Evolutionary conservation across 768 basidiomycete species (phyloP).

Genomic region (Boletus reticulatus): DNA sequence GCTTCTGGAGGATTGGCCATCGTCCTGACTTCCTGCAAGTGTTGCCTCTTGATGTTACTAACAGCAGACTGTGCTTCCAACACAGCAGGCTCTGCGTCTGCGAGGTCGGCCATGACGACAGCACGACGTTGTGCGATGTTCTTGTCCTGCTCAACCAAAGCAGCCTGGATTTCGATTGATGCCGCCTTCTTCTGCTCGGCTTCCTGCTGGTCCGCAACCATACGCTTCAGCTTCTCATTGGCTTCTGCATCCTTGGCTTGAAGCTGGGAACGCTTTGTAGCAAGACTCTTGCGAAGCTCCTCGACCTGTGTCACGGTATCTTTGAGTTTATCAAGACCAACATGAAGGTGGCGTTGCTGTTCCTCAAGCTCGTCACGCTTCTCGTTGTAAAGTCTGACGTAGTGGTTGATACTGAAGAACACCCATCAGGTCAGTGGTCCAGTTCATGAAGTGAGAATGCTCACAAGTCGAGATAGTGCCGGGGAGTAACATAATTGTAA

Average conservation of each 20-base stretch:
- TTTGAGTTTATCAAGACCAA: constrained; percentile 93
- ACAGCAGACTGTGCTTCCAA: constrained; percentile 95
- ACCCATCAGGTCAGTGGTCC: constrained; percentile 3
- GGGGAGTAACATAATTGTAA: constrained; percentile 94
- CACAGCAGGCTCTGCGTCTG: constrained; percentile 97
- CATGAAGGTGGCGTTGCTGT: constrained; percentile 96
- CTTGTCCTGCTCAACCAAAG: constrained; percentile 87
- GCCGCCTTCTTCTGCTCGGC: constrained; percentile 98
- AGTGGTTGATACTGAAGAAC: constrained; percentile 84
- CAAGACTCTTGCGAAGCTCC: constrained; percentile 91
- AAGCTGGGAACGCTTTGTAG: constrained; percentile 89
- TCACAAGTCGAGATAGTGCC: constrained; percentile 98
- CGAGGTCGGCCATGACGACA: constrained; percentile 92
- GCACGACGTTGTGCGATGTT: constrained; percentile 84
- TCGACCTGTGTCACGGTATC: constrained; percentile 98
- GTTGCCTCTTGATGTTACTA: constrained; percentile 92
- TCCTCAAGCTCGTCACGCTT: constrained; percentile 98
- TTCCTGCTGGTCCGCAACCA: constrained; percentile 98
- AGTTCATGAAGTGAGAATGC: constrained; percentile 32
- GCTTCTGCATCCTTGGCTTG: constrained; percentile 94
- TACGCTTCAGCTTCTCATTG: constrained; percentile 94
- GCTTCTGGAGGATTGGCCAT: constrained; percentile 99
- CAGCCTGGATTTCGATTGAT: constrained; percentile 94
- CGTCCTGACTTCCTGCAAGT: constrained; percentile 93
- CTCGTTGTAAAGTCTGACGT: constrained; percentile 91